These are phyloP conservation scores for Komagataella pseudopastoris DNA, from an alignment of 805 yeast species.

Conservation along the genomic window DNA sequence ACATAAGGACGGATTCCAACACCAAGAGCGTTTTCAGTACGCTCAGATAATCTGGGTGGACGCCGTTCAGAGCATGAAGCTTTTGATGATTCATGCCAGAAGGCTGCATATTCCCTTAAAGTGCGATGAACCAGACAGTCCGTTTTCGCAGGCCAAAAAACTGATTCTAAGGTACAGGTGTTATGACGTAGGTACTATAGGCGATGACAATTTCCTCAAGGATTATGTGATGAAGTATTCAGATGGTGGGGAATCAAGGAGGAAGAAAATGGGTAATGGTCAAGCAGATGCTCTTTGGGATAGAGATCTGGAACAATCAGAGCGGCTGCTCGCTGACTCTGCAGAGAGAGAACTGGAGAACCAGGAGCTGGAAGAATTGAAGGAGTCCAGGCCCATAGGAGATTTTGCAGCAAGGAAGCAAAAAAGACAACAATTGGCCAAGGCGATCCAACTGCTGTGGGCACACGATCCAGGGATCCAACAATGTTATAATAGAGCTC, in stretches of 20 bases:
- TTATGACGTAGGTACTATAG: conserved; percentile 55
- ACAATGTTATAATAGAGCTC: conserved; percentile 42
- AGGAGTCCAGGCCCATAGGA: neutral
- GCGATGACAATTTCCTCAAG: conserved; percentile 48
- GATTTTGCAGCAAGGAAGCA: neutral
- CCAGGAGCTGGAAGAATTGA: conserved; percentile 1
- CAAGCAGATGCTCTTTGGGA: conserved; percentile 20
- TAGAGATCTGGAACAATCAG: conserved; percentile 3
- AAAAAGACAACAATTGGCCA: conserved; percentile 45
- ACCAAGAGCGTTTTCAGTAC: conserved; percentile 69
- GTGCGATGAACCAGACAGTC: conserved; percentile 41
- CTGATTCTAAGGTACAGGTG: conserved; percentile 42
- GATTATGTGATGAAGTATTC: conserved; percentile 53
- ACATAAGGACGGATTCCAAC: conserved; percentile 77
- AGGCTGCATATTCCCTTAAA: conserved; percentile 48
- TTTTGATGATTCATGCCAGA: conserved; percentile 63
- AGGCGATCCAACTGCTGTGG: conserved; percentile 65
- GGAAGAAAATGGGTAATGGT: conserved; percentile 45
- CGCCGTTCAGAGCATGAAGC: conserved; percentile 73
- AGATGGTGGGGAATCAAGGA: conserved; percentile 34
- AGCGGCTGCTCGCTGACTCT: conserved; percentile 2
- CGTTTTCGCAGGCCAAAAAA: conserved; percentile 32
- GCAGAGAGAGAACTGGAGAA: conserved; percentile 7
- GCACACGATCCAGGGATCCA: conserved; percentile 49
- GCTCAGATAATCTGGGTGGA: conserved; percentile 89